phyloP scores from a whole-genome alignment of 2,329 filamentous ascomycete species.

The Apiospora phragmitis region DNA sequence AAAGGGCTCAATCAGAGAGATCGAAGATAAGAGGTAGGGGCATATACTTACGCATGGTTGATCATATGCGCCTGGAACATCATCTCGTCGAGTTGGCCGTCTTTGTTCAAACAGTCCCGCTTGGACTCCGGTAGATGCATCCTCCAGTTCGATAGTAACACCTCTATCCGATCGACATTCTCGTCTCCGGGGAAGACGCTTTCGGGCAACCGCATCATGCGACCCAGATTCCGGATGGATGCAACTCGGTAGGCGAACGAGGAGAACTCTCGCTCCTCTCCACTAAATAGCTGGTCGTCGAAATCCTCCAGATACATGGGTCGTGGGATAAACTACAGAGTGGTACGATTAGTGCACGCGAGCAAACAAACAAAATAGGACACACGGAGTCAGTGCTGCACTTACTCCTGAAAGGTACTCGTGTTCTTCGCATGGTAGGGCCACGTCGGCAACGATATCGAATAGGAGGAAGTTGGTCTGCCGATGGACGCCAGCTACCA shows the following conservation, averaged over 20 bases:
- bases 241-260: constrained; percentile 86
- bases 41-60: constrained; percentile 48
- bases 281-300: constrained; percentile 72
- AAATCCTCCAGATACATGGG: constrained; percentile 71
- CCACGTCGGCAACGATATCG: constrained; percentile 66
- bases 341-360: background rate
- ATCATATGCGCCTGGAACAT: constrained; percentile 92
- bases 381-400: constrained; percentile 15
- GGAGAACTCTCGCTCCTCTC: constrained; percentile 71
- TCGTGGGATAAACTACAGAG: constrained; percentile 52
- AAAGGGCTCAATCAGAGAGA: constrained; percentile 11
- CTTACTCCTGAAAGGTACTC: constrained; percentile 63
- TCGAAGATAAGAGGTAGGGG: no score
- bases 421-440: constrained; percentile 80
- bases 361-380: background rate
- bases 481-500: constrained; percentile 78
- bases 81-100: constrained; percentile 80
- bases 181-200: constrained; percentile 55
- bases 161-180: constrained; percentile 51
- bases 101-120: constrained; percentile 65
- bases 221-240: constrained; percentile 74
- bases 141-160: constrained; percentile 69
- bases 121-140: constrained; percentile 76
- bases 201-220: constrained; percentile 64
- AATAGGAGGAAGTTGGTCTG: constrained; percentile 71